phyloP scores from a whole-genome alignment of 129 eudicot genomes.

The Helianthus tuberosus region DNA sequence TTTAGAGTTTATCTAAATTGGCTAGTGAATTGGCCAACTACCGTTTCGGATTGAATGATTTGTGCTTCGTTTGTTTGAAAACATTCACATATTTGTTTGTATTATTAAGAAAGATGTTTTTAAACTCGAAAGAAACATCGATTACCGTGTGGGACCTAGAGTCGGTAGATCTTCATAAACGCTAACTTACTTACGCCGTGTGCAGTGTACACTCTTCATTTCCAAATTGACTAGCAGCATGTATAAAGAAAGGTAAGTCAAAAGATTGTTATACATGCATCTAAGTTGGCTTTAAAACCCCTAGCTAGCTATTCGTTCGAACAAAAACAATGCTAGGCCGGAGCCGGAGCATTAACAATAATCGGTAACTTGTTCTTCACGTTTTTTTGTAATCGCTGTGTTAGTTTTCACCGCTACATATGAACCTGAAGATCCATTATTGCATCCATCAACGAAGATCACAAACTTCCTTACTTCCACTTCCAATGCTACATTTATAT shows the following conservation, averaged over 20 bases:
- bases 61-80: too few species aligned
- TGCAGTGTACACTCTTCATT: constrained; percentile 24
- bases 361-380: constrained; percentile 74
- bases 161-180: constrained; percentile 38
- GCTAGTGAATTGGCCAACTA: too few species aligned
- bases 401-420: constrained; percentile 68
- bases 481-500: constrained; percentile 47
- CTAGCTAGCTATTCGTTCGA: too few species aligned
- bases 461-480: constrained; percentile 68
- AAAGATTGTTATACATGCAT: too few species aligned
- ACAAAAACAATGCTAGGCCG: constrained; percentile 55
- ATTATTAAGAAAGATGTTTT: neutral
- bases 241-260: too few species aligned
- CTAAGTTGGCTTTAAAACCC: too few species aligned
- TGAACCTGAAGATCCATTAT: constrained; percentile 81
- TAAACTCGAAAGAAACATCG: neutral
- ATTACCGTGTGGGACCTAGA: constrained; percentile 26
- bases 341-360: constrained; percentile 65
- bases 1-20: too few species aligned
- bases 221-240: neutral
- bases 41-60: too few species aligned
- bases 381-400: constrained; percentile 61
- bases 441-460: constrained; percentile 70
- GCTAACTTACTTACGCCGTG: constrained; percentile 19
- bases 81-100: too few species aligned